These are phyloP conservation scores for Pyricularia sp. DNA, from an alignment of 2,329 filamentous ascomycete species.

Conservation along the genomic window DNA sequence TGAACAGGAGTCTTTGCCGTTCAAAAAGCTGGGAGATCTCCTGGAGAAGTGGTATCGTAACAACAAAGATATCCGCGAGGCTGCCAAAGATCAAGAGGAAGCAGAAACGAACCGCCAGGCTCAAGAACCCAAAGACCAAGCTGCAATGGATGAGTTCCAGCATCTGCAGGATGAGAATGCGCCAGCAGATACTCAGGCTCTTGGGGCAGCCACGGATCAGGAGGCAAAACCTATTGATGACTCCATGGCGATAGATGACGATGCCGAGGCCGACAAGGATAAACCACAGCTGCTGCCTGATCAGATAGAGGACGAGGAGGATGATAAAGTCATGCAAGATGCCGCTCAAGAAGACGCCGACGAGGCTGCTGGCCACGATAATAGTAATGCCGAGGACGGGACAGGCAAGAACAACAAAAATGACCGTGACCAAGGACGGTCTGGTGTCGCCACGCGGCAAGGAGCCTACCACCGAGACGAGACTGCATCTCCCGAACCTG, in stretches of 20 bases:
- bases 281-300: constrained; percentile 39
- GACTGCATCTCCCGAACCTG: constrained; percentile 10
- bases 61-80: constrained; percentile 69
- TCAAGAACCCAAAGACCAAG: constrained; percentile 48
- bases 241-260: constrained; percentile 74
- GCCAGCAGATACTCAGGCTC: constrained; percentile 77
- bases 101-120: constrained; percentile 39
- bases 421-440: constrained; percentile 43
- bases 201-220: constrained; percentile 81
- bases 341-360: constrained; percentile 31
- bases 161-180: constrained; percentile 80
- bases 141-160: constrained; percentile 78
- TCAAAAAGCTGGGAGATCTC: constrained; percentile 90
- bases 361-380: constrained; percentile 4
- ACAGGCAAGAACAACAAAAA: constrained; percentile 27
- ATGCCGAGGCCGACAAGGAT: constrained; percentile 37
- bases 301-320: constrained; percentile 27
- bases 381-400: constrained; percentile 25
- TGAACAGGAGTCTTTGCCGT: constrained; percentile 52
- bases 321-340: constrained; percentile 34
- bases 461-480: constrained; percentile 47
- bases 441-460: constrained; percentile 50
- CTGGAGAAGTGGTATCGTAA: constrained; percentile 89
- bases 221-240: constrained; percentile 78
- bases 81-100: constrained; percentile 36